These are phyloP conservation scores for Mallotus nudiflorus DNA, from an alignment of 345 rosid genomes.

Conservation along the genomic window DNA sequence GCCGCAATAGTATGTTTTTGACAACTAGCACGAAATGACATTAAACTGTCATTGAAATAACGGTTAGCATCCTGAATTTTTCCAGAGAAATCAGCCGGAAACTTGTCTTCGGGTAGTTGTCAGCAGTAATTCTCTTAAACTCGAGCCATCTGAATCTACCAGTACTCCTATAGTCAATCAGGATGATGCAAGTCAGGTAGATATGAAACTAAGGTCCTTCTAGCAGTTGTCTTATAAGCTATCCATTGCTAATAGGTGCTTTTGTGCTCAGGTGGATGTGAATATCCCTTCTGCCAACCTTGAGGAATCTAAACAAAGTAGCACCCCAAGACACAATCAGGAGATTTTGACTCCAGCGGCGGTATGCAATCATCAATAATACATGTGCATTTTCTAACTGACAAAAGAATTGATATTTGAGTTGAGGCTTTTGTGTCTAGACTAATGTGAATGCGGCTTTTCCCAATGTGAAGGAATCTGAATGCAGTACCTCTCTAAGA, in stretches of 20 bases:
- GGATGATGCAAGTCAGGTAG: background rate
- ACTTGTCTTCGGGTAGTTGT: background rate
- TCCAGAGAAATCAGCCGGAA: no score
- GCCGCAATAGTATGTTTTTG: no score
- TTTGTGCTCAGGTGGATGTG: background rate
- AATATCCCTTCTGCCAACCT: background rate
- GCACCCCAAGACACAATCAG: conserved; percentile 14
- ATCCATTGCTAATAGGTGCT: background rate
- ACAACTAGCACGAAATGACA: no score
- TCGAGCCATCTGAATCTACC: background rate
- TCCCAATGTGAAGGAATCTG: background rate
- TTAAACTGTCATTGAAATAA: no score
- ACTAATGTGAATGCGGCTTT: background rate
- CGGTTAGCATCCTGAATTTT: no score
- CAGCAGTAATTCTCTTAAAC: background rate
- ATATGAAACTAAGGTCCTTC: background rate
- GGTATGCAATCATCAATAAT: conserved; percentile 9
- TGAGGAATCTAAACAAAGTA: conserved; percentile 12
- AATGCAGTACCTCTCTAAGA: background rate
- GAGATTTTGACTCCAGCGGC: conserved; percentile 15
- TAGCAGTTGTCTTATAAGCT: background rate
- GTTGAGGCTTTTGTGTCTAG: background rate
- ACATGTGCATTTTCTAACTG: background rate
- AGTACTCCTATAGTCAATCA: background rate
- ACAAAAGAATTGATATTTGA: background rate